Evolutionary conservation across 129 eudicot genomes (phyloP), one percentile per base, ranked within the genome.

Genomic region (Pseudognaphalium luteoalbum): DNA sequence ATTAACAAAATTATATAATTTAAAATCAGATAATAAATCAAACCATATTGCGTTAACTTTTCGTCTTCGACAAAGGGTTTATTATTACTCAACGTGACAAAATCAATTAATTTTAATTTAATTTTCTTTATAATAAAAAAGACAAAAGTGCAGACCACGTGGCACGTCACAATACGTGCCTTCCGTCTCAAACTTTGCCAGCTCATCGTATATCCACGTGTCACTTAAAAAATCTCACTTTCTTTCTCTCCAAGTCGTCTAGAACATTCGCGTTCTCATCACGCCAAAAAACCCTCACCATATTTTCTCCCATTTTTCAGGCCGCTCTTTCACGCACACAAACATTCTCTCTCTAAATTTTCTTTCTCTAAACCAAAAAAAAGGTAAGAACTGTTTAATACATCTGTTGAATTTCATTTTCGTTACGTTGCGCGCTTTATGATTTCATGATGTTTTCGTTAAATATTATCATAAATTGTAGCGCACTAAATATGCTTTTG

Each of bases 211-310:
- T 44, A 44, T 44, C 52, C 52, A 44, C 4, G 52, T 44, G 52
- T 44, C 52, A 44, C 17, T 11, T 25, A 25, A 44, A 44, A 11
- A 44, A 44, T 44, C 52, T 44, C 52, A 44, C 5, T 44, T 44
- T 44, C 52, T 44, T 44, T 44, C 17, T 44, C 3, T 57, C 29
- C 62, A 57, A 57, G 62, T 19, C 62, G 6, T 57, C 62, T 57
- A 57, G 62, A 57, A 57, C 28, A 57, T 57, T 57, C 62, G 62
- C 62, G 62, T 57, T 57, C 8, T 19, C 61, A 54, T 54, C 21
- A 19, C 62, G 21, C 62, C 28, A 6, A 57, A 7, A 57, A 17
- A 15, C 29, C 25, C 62, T 57, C 62, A 0, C 11, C 62, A n/a
- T 57, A n/a, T 57, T 57, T 19, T 21, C 62, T 57, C 62, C 62